A percentile compares a stretch with the other conserved stretches of the same genome.
Conservation (phyloP, 2,329 filamentous ascomycete genomes). For the Calonectria pseudoturangicola region DNA sequence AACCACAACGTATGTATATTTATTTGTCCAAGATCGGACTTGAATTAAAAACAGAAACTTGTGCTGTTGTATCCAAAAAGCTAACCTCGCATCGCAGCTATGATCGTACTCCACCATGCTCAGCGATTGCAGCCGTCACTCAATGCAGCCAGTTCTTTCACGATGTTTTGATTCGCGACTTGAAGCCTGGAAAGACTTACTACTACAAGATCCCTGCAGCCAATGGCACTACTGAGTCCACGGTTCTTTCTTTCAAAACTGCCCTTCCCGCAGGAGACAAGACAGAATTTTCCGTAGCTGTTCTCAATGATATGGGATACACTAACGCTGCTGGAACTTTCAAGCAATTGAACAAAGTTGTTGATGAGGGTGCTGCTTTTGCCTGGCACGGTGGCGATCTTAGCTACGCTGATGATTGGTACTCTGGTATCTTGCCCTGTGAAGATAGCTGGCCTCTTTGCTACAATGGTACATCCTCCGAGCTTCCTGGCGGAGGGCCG, state of each 20-base stretch:
- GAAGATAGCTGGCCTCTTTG: conserved; percentile 68
- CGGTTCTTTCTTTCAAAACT: conserved; percentile 67
- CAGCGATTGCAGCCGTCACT: conserved; percentile 63
- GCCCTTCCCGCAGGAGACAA: conserved; percentile 64
- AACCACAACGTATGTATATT: conserved; percentile 23
- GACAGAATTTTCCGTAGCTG: conserved; percentile 65
- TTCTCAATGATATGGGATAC: conserved; percentile 73
- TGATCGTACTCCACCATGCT: conserved; percentile 70
- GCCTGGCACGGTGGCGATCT: conserved; percentile 73
- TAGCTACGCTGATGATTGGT: conserved; percentile 71
- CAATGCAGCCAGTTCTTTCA: conserved; percentile 72
- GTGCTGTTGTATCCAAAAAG: no score
- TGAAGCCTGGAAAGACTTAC: conserved; percentile 67
- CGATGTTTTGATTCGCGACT: conserved; percentile 65
- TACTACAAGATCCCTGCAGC: conserved; percentile 69
- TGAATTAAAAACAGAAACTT: neutral
- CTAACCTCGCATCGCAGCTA: conserved; percentile 58
- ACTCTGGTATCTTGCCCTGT: conserved; percentile 69
- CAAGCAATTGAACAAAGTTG: conserved; percentile 63
- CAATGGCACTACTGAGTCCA: conserved; percentile 69
- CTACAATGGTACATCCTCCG: conserved; percentile 68
- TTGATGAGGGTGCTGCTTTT: conserved; percentile 67
- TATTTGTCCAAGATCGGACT: neutral
- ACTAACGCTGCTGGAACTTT: conserved; percentile 70
- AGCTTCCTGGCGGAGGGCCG: conserved; percentile 60